These are phyloP conservation scores for Bolboschoenus planiculmis DNA, from an alignment of 176 grass and related monocot species.

Conservation along the genomic window DNA sequence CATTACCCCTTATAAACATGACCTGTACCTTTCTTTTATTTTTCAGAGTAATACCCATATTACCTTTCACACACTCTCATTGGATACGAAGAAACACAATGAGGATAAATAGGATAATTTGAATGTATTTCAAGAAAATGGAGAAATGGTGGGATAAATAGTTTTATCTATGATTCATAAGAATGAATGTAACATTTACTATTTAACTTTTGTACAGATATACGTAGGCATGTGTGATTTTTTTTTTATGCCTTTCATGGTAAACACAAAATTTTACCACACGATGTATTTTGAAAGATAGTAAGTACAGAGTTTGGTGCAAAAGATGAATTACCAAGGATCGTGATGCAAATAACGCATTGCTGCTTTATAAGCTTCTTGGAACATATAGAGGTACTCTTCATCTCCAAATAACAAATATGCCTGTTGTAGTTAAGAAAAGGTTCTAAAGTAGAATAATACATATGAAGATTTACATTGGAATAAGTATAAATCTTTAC, in stretches of 20 bases:
- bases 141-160: background rate
- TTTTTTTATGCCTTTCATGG: background rate
- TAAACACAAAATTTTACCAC: no score
- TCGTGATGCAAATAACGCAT: conserved; percentile 89
- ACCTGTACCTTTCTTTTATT: no score
- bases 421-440: conserved; percentile 49
- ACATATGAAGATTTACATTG: background rate
- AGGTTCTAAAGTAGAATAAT: conserved; percentile 16
- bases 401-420: conserved; percentile 98
- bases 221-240: background rate
- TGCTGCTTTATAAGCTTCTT: conserved; percentile 89
- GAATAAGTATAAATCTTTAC: background rate
- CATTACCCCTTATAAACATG: background rate
- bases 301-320: background rate
- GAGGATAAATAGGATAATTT: no score
- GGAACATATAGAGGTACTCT: conserved; percentile 89
- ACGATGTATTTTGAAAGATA: conserved; percentile 12
- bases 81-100: background rate
- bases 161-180: background rate
- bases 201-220: background rate
- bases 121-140: background rate
- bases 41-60: background rate
- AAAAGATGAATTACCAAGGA: conserved; percentile 62
- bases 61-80: background rate
- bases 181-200: background rate